Evolutionary conservation across 2,329 filamentous ascomycete species (phyloP), one percentile per base, ranked within the genome.

Genomic region (Aspergillus fischeri): DNA sequence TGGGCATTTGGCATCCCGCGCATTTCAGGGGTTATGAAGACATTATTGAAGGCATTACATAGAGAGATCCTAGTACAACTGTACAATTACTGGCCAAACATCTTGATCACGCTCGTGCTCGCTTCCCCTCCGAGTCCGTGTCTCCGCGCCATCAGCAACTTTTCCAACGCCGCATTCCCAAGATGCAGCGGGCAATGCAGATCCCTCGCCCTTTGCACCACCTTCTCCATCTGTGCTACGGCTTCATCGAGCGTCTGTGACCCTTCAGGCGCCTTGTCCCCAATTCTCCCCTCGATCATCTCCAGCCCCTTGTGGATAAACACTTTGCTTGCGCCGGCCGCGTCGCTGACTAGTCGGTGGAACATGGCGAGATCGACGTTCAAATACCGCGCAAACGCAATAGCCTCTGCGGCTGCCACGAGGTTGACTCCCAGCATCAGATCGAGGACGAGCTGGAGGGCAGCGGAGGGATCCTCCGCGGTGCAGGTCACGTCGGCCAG

Each of bases 351-450:
- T 51, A 81, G 75, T 10, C 74, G 73, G 61, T 74, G 77, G 70
- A 81, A 79, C 56, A 75, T 71, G 53, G 70, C 65, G 35, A 79
- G 67, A 60, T 80, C 77, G 20, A 80, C 73, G 0, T 75, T 73
- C 4, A 81, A 73, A 51, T 75, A 65, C 11, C 75, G 73, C 51
- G 78, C 79, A 62, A 81, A 80, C 0, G 75, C 69, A 62, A 81
- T 73, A 9, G 76, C 78, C 60, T 81, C 79, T 0, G 80, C 76
- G 0, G 77, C 76, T 0, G 78, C 77, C 9, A 77, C 76, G n/a
- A 81, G 74, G 58, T 81, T 79, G 14, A 80, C 77, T n/a, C 77
- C 73, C 20, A 70, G 66, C 60, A 80, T 75, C 35, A 80, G 62
- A 52, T 79, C 75, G 52, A 69, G 73, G 57, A 73, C 77, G 58